Evolutionary conservation across 2,329 filamentous ascomycete genomes (phyloP), one percentile per base, ranked within the genome.

Genomic region (Botrytis aclada): DNA sequence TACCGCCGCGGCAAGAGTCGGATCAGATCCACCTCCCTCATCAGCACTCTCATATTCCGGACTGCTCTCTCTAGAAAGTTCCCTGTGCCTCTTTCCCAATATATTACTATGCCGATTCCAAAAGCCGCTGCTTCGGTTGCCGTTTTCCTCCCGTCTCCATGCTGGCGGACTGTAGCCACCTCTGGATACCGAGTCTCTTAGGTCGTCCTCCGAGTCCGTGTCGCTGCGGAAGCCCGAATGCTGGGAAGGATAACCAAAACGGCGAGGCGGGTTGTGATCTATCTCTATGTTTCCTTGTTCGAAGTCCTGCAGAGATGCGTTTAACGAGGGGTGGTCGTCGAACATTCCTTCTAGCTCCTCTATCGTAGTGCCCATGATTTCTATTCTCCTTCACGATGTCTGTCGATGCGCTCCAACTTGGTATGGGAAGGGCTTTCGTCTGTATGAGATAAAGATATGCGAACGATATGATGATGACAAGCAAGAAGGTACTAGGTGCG

Each of bases 91-190:
- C 82, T 79, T 86, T 81, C 74, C 84, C 80, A 80, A 83, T 83
- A 88, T 88, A 89, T 74, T 74, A 56, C 51, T 64, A 22, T 85
- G 85, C 79, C 86, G 90, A 75, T 77, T 79, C 80, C 80, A 81
- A 62, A 81, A 81, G 78, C 87, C 88, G 74, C 84, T 84, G 76
- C 78, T 81, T 75, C 81, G 80, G 74, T 80, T 78, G 77, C 80
- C 82, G 70, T 82, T 81, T 78, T 85, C 86, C 76, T 83, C 83
- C 41, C 81, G 80, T 74, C 88, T 85, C 85, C 89, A 90, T 20
- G 89, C 89, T 3, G 90, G 90, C 58, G 90, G 90, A 70, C 88
- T 90, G 88, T 89, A 92, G 45, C 88, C 88, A 66, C 86, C 85
- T 71, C 80, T 81, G 39, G 82, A 82, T 47, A 84, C 82, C 70